A percentile compares a stretch with the other conserved stretches of the same genome.
Conservation (phyloP, 129 eudicot genomes). For the Rutidosis leptorrhynchoides region DNA sequence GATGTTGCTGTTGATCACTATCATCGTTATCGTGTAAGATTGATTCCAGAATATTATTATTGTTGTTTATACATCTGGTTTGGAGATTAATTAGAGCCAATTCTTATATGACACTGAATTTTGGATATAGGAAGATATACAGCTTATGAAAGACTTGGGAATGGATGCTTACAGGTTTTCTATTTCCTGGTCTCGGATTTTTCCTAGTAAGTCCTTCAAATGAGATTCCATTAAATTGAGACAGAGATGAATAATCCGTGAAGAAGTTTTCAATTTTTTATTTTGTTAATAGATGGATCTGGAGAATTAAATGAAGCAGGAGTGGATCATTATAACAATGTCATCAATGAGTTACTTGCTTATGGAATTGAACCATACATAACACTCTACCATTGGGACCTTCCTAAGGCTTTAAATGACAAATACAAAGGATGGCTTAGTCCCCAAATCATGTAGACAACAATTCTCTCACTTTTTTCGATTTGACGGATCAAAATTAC, state of each 20-base stretch:
- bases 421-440: constrained; percentile 74
- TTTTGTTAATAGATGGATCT: too few species aligned
- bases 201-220: constrained; percentile 53
- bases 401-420: constrained; percentile 78
- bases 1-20: constrained; percentile 88
- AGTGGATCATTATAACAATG: too few species aligned
- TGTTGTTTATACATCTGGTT: background rate
- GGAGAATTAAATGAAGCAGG: too few species aligned
- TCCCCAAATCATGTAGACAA: constrained; percentile 58
- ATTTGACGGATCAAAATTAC: too few species aligned
- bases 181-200: constrained; percentile 87
- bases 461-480: background rate
- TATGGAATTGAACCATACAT: constrained; percentile 91
- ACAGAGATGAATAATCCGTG: too few species aligned
- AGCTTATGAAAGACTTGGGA: constrained; percentile 83
- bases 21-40: constrained; percentile 60
- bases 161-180: constrained; percentile 96
- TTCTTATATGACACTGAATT: too few species aligned
- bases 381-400: constrained; percentile 90
- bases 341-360: too few species aligned
- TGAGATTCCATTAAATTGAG: too few species aligned
- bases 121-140: constrained; percentile 69
- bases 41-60: too few species aligned
- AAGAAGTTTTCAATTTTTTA: too few species aligned
- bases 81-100: background rate